Base-by-base conservation (phyloP, 352 stramenopile genomes). In the Aphanomyces invadans region DNA sequence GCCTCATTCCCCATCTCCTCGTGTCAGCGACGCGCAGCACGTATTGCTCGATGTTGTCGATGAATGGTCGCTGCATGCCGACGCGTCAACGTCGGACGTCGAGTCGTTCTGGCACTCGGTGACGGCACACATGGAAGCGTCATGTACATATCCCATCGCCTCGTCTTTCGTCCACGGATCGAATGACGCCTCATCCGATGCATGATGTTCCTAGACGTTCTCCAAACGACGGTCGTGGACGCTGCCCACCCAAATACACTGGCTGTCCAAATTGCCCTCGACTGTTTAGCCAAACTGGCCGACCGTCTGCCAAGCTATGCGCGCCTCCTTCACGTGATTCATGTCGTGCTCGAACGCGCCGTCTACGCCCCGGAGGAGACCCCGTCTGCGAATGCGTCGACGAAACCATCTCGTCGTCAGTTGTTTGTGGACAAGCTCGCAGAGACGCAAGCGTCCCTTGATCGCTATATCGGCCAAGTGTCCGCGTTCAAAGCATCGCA, bases 211-310 rank as follows among this genome's bases (percentile, higher is more conserved):
- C 15, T 64, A 90, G 82, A 91, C 73, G 65, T 90, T 0, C 70
- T 92, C 2, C 76, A 77, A 17, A 72, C 76, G 29, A 80, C 79
- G 28, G 73, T 89, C 1, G 71, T 87, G 11, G 25, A 72, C 7
- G 73, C 62, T 3, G 52, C 70, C 15, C 70, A 88, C 33, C 79
- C 81, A 0, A 72, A 92, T 49, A 29, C 70, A 4, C 1, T 86
- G 1, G 88, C 83, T 0, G 70, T 85, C n/a, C 59, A 73, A 2
- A 87, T 92, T 44, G 83, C 83, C 2, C 71, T 92, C 56, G 81
- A 92, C 49, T 92, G 83, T 60, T 63, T 92, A 19, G 79, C 77
- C 45, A 83, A 87, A 21, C 70, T 92, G 31, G 69, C 81, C 0
- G 29, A 70, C 1, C 73, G 68, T 17, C 71, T 92, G 1, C 83